Percentiles rank a stretch among this genome's conserved stretches.
These are phyloP conservation scores for Pittosporum tobira DNA, from an alignment of 129 eudicot genomes.

Conservation along the genomic window DNA sequence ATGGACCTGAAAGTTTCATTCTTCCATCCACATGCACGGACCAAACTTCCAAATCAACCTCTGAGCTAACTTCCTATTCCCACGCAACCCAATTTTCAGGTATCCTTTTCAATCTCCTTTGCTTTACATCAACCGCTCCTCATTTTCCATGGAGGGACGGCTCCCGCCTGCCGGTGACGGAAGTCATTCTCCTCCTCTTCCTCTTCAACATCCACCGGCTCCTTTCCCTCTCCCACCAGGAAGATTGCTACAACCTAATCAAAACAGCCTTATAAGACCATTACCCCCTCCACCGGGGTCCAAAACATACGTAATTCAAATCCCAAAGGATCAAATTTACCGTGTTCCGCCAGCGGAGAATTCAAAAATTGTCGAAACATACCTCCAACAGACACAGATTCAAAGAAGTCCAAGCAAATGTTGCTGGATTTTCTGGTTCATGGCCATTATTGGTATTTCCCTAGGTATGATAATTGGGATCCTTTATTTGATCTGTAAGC, in stretches of 20 bases:
- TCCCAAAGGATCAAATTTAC: slow-evolving; percentile 27
- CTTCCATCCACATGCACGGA: too few relatives aligned
- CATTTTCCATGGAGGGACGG: slow-evolving; percentile 32
- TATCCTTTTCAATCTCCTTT: background rate
- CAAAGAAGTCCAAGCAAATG: background rate
- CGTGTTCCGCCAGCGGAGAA: slow-evolving; percentile 40
- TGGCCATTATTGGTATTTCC: background rate
- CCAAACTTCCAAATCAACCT: slow-evolving; percentile 7
- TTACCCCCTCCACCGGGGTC: slow-evolving; percentile 6
- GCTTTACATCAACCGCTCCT: slow-evolving; percentile 26
- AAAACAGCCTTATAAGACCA: background rate
- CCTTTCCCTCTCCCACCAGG: background rate
- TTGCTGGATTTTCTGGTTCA: background rate
- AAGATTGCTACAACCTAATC: background rate
- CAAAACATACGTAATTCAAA: slow-evolving; percentile 26
- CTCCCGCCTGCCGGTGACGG: slow-evolving; percentile 9
- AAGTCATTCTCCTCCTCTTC: background rate
- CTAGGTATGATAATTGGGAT: background rate
- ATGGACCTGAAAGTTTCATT: too few relatives aligned
- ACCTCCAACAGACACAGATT: background rate
- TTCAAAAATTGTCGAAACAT: slow-evolving; percentile 19
- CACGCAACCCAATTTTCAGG: slow-evolving; percentile 11
- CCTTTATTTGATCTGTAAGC: slow-evolving; percentile 4
- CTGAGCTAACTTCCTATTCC: slow-evolving; percentile 1
- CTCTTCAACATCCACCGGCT: background rate